These are phyloP conservation scores for Ophiostoma perfectum DNA, from an alignment of 2,329 filamentous ascomycete species.

Conservation along the genomic window DNA sequence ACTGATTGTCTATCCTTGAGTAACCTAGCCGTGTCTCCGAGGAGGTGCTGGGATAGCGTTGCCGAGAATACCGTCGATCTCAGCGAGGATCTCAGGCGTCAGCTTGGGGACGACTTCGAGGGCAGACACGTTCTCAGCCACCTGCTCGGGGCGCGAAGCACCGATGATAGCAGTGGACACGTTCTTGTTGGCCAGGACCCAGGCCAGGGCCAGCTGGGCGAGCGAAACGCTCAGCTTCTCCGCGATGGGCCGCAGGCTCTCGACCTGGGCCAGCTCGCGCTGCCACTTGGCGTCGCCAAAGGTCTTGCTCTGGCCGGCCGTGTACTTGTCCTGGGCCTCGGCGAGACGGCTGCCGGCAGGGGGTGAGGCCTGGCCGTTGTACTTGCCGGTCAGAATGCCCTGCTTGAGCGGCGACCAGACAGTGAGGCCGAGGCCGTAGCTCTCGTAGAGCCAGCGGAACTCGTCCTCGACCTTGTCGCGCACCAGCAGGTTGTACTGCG, in stretches of 20 bases:
- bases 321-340: constrained; percentile 51
- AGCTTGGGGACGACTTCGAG: constrained; percentile 43
- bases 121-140: constrained; percentile 47
- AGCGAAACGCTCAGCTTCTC: constrained; percentile 52
- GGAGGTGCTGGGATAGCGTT: constrained; percentile 21
- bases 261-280: constrained; percentile 17
- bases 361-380: constrained; percentile 45
- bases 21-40: constrained; percentile 15
- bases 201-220: constrained; percentile 47
- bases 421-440: constrained; percentile 52
- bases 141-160: constrained; percentile 47
- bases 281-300: constrained; percentile 48
- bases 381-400: constrained; percentile 57
- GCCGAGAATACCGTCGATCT: constrained; percentile 43
- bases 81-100: constrained; percentile 45
- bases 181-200: constrained; percentile 50
- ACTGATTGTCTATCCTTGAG: not conserved
- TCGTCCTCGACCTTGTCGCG: constrained; percentile 56
- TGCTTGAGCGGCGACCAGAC: constrained; percentile 51
- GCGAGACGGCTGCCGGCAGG: constrained; percentile 51
- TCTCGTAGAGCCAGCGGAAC: constrained; percentile 52
- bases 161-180: constrained; percentile 50
- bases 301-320: constrained; percentile 38
- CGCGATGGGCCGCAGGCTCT: constrained; percentile 40
- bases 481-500: constrained; percentile 59